These are phyloP conservation scores for Colletotrichum tamarilloi DNA, from an alignment of 2,329 filamentous ascomycete genomes.

Conservation along the genomic window DNA sequence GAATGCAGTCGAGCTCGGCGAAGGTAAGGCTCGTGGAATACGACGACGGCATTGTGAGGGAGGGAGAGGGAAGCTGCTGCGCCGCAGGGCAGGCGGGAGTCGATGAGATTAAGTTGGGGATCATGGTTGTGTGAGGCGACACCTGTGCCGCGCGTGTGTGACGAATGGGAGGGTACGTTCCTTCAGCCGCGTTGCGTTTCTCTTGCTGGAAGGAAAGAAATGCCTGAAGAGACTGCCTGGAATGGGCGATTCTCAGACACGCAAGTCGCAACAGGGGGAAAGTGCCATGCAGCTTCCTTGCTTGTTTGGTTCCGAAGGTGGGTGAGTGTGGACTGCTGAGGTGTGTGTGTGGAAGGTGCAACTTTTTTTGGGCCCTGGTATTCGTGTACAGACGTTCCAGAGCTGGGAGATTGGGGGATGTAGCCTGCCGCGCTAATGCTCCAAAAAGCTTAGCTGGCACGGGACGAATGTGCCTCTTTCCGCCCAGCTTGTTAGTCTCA, in stretches of 20 bases:
- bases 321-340: not conserved
- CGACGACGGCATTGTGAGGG: not conserved
- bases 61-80: not conserved
- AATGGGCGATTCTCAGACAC: not conserved
- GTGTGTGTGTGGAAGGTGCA: not conserved
- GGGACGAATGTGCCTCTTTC: not conserved
- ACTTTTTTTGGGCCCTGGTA: not conserved
- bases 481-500: not conserved
- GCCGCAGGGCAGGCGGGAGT: not conserved
- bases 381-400: not conserved
- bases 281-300: conserved; percentile 26
- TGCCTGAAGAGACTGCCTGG: not conserved
- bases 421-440: not conserved
- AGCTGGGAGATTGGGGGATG: not conserved
- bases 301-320: not conserved
- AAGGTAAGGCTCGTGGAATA: not conserved
- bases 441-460: not conserved
- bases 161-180: not conserved
- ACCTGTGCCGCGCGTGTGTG: not conserved
- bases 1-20: not conserved
- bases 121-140: not conserved
- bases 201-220: no score
- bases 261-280: not conserved
- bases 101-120: not conserved
- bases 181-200: not conserved